Evolutionary conservation across 495 filamentous ascomycete species (phyloP), one percentile per base, ranked within the genome.

Genomic region (Aspergillus hancockii): DNA sequence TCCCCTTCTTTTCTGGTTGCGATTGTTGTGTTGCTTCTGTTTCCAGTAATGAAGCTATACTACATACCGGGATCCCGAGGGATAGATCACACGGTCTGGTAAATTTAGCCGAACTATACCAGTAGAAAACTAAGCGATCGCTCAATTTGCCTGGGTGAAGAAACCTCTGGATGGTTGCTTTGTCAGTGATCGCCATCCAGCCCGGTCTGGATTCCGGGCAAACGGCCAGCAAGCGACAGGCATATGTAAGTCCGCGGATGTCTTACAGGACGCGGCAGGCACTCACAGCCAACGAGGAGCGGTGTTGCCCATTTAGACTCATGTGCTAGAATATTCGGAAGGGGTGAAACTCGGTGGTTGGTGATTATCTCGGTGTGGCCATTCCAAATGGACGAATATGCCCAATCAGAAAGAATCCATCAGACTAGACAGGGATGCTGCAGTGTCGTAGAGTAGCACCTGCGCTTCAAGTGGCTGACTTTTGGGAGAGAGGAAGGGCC

Each of bases 231-330:
- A 45, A 19, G 7, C 43, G 18, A 22, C 43, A 2, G 23, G 43
- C 43, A 47, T 47, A 47, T 55, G 53, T 55, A 47, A 16, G 53
- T 36, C 45, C 18, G 41, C 54, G 55, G 55, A 57, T 57, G 55
- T 57, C 55, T 57, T 57, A 57, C 55, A 57, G 45, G 49, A n/a
- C 23, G 13, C 41, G 22, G 53, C 53, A 55, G 38, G 38, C 31
- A 55, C 53, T 38, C 46, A 34, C 53, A 34, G 31, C 25, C 54
- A 22, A 19, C 41, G 22, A 23, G 54, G n/a, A 19, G 18, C 36
- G 45, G 41, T 23, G 54, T 16, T 36, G 47, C 25, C 45, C 30
- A 40, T 57, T 56, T 57, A 57, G 55, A 40, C 55, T 57, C 55
- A n/a, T 18, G 10, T 47, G 43, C 43, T 47, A 47, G 43, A 47